Percentiles rank a stretch among this genome's conserved stretches.
These are phyloP conservation scores for Lipomyces orientalis DNA, from an alignment of 805 yeast genomes.

Conservation along the genomic window DNA sequence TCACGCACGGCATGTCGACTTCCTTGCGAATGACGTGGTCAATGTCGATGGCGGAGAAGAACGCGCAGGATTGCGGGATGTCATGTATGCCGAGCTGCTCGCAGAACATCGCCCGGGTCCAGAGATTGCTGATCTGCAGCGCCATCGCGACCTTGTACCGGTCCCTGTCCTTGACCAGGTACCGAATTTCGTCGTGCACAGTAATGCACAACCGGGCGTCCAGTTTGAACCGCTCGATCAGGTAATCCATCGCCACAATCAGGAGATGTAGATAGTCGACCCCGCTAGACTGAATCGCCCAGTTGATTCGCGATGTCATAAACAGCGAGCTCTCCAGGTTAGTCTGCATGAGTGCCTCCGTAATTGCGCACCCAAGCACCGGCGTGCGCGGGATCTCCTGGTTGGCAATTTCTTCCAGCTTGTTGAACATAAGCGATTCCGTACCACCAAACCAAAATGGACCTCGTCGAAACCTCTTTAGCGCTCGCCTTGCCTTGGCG, in stretches of 20 bases:
- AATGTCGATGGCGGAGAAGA: conserved; percentile 90
- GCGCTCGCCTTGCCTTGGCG: conserved; percentile 45
- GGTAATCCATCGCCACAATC: conserved; percentile 84
- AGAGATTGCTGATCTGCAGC: conserved; percentile 84
- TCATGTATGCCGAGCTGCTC: conserved; percentile 89
- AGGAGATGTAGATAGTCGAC: conserved; percentile 92
- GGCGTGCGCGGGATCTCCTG: conserved; percentile 85
- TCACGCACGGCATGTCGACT: conserved; percentile 86
- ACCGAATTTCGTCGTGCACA: conserved; percentile 94
- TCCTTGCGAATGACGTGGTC: conserved; percentile 90
- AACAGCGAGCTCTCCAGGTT: conserved; percentile 71
- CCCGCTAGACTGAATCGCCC: conserved; percentile 98
- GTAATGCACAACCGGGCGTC: conserved; percentile 82
- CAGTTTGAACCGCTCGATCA: conserved; percentile 65
- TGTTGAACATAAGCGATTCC: conserved; percentile 89
- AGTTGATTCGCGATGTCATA: conserved; percentile 88
- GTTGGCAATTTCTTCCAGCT: conserved; percentile 84
- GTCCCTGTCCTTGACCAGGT: conserved; percentile 73
- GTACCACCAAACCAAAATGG: conserved; percentile 75
- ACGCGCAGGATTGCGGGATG: conserved; percentile 93
- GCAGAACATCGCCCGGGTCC: conserved; percentile 97
- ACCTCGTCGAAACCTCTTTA: conserved; percentile 45
- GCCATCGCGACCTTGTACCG: conserved; percentile 78
- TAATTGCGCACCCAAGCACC: conserved; percentile 89
- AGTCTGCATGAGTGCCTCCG: conserved; percentile 72